A percentile compares a stretch with the other conserved stretches of the same genome.
Conservation (phyloP, 2,329 filamentous ascomycete species). For the Pseudonectria buxi region DNA sequence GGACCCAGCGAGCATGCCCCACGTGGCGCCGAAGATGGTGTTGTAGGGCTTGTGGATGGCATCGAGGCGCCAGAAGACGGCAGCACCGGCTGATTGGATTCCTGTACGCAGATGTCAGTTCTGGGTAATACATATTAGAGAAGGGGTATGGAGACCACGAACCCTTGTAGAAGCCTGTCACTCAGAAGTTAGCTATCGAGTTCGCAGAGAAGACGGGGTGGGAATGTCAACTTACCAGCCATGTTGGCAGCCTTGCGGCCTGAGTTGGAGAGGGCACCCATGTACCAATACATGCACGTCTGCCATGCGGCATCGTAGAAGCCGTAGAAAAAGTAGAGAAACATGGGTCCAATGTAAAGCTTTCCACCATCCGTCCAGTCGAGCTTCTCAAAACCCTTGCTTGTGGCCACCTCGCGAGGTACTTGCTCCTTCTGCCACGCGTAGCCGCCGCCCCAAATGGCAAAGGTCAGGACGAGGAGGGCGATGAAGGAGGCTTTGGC, state of each 20-base stretch:
- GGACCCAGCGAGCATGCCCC: constrained; percentile 66
- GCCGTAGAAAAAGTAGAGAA: constrained; percentile 66
- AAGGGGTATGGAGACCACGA: not conserved
- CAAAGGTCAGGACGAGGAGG: constrained; percentile 43
- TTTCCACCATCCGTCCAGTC: constrained; percentile 38
- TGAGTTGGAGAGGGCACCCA: constrained; percentile 88
- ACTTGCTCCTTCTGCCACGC: constrained; percentile 54
- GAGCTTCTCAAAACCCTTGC: constrained; percentile 30
- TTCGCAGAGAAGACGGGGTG: no score
- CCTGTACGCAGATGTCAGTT: not conserved
- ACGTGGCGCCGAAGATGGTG: constrained; percentile 61
- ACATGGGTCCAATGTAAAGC: constrained; percentile 55
- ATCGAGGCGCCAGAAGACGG: constrained; percentile 23
- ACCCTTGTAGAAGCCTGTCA: constrained; percentile 71
- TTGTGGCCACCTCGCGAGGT: constrained; percentile 34
- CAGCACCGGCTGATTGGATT: constrained; percentile 21
- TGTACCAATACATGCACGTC: constrained; percentile 47
- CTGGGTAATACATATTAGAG: not conserved
- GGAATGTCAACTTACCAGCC: constrained; percentile 27
- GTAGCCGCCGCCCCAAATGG: constrained; percentile 56
- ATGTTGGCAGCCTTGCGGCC: constrained; percentile 85
- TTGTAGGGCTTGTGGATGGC: constrained; percentile 46
- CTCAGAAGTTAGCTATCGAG: not conserved
- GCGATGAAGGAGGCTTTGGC: constrained; percentile 40
- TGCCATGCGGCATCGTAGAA: constrained; percentile 64